These are phyloP conservation scores for Aspergillus ustus DNA, from an alignment of 2,329 filamentous ascomycete species.

Conservation along the genomic window DNA sequence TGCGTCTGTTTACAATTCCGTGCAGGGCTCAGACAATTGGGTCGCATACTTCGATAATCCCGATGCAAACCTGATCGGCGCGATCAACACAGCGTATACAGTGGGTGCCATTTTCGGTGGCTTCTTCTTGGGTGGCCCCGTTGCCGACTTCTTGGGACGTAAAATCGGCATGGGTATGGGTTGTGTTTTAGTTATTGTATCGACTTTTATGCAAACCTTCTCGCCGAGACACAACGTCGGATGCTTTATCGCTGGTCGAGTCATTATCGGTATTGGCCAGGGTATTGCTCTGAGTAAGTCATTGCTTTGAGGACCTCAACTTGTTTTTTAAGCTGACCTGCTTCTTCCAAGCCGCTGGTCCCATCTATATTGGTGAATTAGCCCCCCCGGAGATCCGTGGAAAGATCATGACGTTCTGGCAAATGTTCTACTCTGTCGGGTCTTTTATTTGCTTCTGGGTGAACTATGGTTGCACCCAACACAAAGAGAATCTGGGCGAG, in stretches of 20 bases:
- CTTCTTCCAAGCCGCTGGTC: conserved; percentile 59
- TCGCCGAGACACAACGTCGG: conserved; percentile 64
- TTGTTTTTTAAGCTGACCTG: conserved; percentile 3
- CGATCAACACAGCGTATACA: conserved; percentile 71
- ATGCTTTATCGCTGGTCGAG: conserved; percentile 70
- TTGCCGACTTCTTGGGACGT: conserved; percentile 66
- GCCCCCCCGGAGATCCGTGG: conserved; percentile 68
- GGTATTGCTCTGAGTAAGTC: conserved; percentile 65
- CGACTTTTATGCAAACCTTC: conserved; percentile 72
- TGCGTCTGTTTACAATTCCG: conserved; percentile 74
- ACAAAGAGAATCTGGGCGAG: conserved; percentile 62
- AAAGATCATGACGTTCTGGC: conserved; percentile 72
- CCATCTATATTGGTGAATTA: conserved; percentile 73
- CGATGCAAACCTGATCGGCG: conserved; percentile 53
- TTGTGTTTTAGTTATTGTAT: conserved; percentile 67
- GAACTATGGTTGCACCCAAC: conserved; percentile 65
- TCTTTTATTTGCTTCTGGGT: conserved; percentile 70
- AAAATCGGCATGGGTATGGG: conserved; percentile 69
- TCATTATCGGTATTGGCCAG: conserved; percentile 72
- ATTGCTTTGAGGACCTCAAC: not conserved
- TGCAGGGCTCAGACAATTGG: conserved; percentile 72
- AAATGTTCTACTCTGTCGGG: conserved; percentile 69
- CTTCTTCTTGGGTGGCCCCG: conserved; percentile 70
- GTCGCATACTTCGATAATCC: conserved; percentile 62
- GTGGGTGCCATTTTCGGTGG: conserved; percentile 72